Evolutionary conservation across 164 flowering plant genomes (phyloP).

Genomic region (Stephania japonica): DNA sequence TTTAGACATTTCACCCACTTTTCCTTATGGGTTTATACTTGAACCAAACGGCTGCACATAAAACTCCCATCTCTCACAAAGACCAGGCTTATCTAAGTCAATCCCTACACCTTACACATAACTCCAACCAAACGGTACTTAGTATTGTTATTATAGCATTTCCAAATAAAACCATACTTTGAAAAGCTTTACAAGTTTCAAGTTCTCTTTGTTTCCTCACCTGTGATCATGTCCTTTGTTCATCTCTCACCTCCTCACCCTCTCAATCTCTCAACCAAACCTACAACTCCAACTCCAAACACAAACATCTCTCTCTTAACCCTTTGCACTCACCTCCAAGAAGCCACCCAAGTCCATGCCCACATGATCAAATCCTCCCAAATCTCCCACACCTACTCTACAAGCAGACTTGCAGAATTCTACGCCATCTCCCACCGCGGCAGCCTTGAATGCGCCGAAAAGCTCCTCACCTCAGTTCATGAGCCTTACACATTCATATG

Average conservation of each 20-base stretch:
- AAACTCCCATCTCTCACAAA: too few species aligned
- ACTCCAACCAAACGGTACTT: too few species aligned
- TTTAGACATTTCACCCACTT: too few species aligned
- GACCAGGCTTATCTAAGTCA: too few species aligned
- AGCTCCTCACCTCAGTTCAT: conserved; percentile 2
- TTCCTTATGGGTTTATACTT: too few species aligned
- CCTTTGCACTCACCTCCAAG: background rate
- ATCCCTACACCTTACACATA: too few species aligned
- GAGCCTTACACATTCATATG: conserved; percentile 10
- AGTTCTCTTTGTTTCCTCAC: too few species aligned
- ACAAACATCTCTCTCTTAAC: conserved; percentile 2
- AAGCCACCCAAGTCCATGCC: conserved; percentile 8
- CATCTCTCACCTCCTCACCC: background rate
- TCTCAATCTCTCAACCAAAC: background rate
- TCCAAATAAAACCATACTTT: too few species aligned
- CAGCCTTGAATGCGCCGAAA: conserved; percentile 3
- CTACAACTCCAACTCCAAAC: background rate
- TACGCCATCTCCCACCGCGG: conserved; percentile 10
- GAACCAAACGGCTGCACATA: too few species aligned
- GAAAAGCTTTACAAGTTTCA: too few species aligned
- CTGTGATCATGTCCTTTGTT: background rate
- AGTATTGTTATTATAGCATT: too few species aligned
- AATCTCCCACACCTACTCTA: conserved; percentile 8
- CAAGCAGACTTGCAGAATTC: conserved; percentile 9
- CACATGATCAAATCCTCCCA: conserved; percentile 4